phyloP scores from a whole-genome alignment of 2,329 filamentous ascomycete species.

The Neofusicoccum kwambonambiense region DNA sequence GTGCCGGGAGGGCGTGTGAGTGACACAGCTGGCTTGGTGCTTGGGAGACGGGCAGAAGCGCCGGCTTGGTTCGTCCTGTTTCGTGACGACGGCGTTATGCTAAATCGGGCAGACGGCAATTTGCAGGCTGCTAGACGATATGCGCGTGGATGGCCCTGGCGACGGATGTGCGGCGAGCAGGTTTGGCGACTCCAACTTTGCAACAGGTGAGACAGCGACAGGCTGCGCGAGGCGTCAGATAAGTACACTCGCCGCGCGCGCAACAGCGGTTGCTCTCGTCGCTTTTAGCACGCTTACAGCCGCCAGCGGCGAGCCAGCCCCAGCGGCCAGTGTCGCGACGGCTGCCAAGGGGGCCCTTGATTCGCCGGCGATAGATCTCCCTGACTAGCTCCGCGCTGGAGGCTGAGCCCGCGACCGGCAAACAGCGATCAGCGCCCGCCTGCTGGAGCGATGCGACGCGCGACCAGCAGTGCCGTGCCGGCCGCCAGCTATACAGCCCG shows the following conservation, averaged over 20 bases:
- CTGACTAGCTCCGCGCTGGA: constrained; percentile 6
- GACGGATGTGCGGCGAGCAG: neutral
- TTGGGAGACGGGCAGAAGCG: constrained; percentile 1
- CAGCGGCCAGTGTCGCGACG: neutral
- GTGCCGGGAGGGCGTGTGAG: neutral
- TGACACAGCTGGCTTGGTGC: neutral
- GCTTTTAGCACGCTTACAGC: neutral
- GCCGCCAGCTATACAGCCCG: no score
- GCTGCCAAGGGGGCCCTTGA: neutral
- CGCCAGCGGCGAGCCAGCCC: neutral
- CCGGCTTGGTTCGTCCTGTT: constrained; percentile 10
- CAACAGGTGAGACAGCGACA: neutral
- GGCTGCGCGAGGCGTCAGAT: neutral
- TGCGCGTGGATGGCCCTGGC: constrained; percentile 1
- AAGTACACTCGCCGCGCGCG: neutral
- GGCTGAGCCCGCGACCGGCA: constrained; percentile 6
- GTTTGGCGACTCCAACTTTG: neutral
- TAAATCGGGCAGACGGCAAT: constrained; percentile 14
- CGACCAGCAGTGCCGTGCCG: neutral
- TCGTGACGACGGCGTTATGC: constrained; percentile 16
- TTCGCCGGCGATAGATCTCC: constrained; percentile 11
- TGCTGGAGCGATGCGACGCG: neutral
- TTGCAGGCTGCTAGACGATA: constrained; percentile 14
- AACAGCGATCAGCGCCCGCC: neutral
- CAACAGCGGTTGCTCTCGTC: neutral